Evolutionary conservation across 176 grass and related monocot species (phyloP).

Genomic region (Raddia guianensis): DNA sequence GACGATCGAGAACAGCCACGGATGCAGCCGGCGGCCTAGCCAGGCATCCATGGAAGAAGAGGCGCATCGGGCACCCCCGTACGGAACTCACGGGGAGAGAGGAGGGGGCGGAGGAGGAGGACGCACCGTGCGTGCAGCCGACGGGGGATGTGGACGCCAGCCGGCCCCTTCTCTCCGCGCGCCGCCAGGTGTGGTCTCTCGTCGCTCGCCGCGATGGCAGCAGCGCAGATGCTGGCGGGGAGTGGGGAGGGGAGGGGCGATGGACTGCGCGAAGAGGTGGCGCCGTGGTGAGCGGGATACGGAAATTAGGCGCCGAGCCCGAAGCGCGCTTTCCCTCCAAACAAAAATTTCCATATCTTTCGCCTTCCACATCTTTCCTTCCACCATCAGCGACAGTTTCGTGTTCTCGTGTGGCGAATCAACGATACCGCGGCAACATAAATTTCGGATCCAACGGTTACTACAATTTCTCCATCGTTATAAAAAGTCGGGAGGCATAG

Average conservation of each 20-base stretch:
- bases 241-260: background rate
- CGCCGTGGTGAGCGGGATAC: background rate
- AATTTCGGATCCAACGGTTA: too few species aligned
- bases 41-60: background rate
- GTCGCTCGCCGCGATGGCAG: conserved; percentile 13
- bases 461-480: too few species aligned
- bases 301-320: background rate
- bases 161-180: background rate
- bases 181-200: too few species aligned
- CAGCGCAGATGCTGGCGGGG: background rate
- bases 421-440: too few species aligned
- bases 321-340: conserved; percentile 10
- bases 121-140: conserved; percentile 27
- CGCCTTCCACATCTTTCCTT: background rate
- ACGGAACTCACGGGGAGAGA: background rate
- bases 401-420: too few species aligned
- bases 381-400: background rate
- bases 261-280: background rate
- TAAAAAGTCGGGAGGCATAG: too few species aligned
- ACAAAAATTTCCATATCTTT: background rate
- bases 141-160: background rate
- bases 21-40: background rate
- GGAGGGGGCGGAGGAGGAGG: background rate
- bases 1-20: background rate
- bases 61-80: background rate